These are phyloP conservation scores for Orbilia oligospora DNA, from an alignment of 2,329 filamentous ascomycete genomes.

Conservation along the genomic window DNA sequence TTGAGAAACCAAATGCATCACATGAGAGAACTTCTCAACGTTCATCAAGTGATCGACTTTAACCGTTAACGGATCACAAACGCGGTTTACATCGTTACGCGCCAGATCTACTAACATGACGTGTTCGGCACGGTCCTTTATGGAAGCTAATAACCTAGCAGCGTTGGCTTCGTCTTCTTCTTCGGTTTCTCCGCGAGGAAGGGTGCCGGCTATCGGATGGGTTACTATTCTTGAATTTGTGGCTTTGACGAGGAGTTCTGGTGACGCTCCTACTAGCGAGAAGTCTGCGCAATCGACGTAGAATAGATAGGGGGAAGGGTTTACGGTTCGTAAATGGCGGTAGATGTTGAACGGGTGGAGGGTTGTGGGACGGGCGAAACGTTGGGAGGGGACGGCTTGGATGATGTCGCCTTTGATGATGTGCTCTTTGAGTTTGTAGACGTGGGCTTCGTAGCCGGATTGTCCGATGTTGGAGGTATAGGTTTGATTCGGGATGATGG, in stretches of 20 bases:
- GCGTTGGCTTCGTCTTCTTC: constrained; percentile 87
- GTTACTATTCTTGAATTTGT: constrained; percentile 90
- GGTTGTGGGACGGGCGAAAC: constrained; percentile 87
- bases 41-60: constrained; percentile 95
- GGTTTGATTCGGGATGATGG: constrained; percentile 80
- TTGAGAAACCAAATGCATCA: constrained; percentile 96
- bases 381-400: constrained; percentile 94
- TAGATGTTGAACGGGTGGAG: constrained; percentile 99
- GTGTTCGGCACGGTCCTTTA: constrained; percentile 95
- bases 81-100: constrained; percentile 94
- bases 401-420: constrained; percentile 95
- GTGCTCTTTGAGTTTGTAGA: constrained; percentile 87
- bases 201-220: constrained; percentile 96
- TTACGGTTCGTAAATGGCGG: constrained; percentile 94
- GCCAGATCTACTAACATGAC: constrained; percentile 98
- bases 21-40: constrained; percentile 93
- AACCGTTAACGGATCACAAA: constrained; percentile 90
- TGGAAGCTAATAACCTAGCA: constrained; percentile 79
- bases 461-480: constrained; percentile 94
- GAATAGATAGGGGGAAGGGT: constrained; percentile 97
- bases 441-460: constrained; percentile 90
- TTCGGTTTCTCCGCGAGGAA: constrained; percentile 83
- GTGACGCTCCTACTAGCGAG: constrained; percentile 94
- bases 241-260: constrained; percentile 93
- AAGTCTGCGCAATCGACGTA: constrained; percentile 93